These are phyloP conservation scores for Penicillium sp. DNA, from an alignment of 2,329 filamentous ascomycete species.

Conservation along the genomic window DNA sequence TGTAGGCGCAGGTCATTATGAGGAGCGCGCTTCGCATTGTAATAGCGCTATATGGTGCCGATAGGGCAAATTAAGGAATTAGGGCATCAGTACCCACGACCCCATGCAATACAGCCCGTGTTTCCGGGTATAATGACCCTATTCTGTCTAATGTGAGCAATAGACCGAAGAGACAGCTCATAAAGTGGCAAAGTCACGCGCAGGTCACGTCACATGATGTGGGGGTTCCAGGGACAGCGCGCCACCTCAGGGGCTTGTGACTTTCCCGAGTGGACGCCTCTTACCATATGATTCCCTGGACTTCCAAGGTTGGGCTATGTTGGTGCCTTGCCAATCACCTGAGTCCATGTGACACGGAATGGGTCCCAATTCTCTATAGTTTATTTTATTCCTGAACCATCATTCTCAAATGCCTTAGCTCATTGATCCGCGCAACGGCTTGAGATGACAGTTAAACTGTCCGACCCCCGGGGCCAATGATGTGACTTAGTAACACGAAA, in stretches of 20 bases:
- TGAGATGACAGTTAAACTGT: constrained; percentile 14
- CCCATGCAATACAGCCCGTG: neutral
- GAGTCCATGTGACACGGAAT: constrained; percentile 7
- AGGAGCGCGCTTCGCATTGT: constrained; percentile 9
- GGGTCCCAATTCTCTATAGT: neutral
- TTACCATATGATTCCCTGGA: neutral
- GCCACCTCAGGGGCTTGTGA: constrained; percentile 19
- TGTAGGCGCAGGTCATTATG: neutral
- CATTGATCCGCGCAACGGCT: neutral
- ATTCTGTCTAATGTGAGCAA: neutral
- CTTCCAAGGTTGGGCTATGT: neutral
- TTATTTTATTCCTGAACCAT: too few relatives aligned
- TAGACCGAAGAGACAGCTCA: constrained; percentile 2
- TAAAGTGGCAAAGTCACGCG: constrained; percentile 11
- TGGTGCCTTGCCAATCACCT: neutral
- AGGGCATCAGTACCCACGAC: neutral
- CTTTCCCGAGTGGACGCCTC: neutral
- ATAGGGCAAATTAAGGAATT: neutral
- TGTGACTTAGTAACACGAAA: constrained; percentile 2
- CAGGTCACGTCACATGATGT: constrained; percentile 10
- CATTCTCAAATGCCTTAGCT: neutral
- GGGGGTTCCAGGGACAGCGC: constrained; percentile 2
- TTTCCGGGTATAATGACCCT: neutral
- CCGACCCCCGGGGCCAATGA: constrained; percentile 7
- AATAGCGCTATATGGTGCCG: neutral